A percentile compares a stretch with the other conserved stretches of the same genome.
Evolutionary conservation across 345 rosid species (phyloP).

Genomic region (Rhizophora apiculata): DNA sequence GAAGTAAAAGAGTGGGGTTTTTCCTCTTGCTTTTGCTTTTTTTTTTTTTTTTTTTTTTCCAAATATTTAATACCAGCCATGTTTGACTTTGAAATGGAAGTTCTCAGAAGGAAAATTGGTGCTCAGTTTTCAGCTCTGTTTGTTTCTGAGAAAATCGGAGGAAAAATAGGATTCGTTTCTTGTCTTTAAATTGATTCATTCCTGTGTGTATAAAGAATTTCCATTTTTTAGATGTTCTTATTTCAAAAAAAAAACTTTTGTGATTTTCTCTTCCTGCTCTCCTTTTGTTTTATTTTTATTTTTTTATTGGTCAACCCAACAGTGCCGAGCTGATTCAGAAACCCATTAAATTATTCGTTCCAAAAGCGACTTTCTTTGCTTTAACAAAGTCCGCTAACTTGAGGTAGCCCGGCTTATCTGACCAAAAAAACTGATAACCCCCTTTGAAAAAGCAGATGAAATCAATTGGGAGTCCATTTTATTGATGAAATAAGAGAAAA

Average conservation of each 20-base stretch:
- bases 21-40: no score
- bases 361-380: neutral
- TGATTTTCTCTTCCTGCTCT: neutral
- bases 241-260: no score
- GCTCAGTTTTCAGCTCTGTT: neutral
- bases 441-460: neutral
- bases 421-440: no score
- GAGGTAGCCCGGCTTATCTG: neutral
- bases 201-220: no score
- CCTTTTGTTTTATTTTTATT: neutral
- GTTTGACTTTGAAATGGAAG: neutral
- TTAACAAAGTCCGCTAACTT: neutral
- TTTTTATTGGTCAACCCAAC: slow-evolving; percentile 7
- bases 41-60: neutral
- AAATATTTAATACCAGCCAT: neutral
- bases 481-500: neutral
- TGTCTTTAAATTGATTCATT: neutral
- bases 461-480: neutral
- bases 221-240: no score
- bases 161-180: neutral
- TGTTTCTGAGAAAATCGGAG: slow-evolving; percentile 8
- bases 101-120: neutral
- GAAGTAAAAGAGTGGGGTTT: no score
- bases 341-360: neutral
- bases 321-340: neutral